phyloP scores from a whole-genome alignment of 257 asterid genomes.

The Forsythia viridissima region DNA sequence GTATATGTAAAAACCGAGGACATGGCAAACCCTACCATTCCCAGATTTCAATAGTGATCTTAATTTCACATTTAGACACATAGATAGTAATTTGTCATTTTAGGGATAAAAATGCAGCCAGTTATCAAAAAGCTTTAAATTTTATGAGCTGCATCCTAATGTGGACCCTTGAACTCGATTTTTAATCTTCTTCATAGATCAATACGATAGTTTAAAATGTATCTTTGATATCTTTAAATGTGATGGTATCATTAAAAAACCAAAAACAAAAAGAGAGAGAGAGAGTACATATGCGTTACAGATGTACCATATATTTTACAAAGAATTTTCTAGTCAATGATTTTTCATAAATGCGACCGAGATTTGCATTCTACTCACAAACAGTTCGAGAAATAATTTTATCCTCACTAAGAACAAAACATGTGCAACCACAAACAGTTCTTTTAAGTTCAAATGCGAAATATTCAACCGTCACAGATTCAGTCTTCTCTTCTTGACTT shows the following conservation, averaged over 20 bases:
- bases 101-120: neutral
- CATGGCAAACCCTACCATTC: neutral
- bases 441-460: neutral
- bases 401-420: neutral
- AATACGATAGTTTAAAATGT: too few relatives aligned
- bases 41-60: neutral
- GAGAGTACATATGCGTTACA: neutral
- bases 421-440: neutral
- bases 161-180: neutral
- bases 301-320: neutral
- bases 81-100: neutral
- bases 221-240: neutral
- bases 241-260: neutral
- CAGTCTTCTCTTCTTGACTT: neutral
- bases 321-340: neutral
- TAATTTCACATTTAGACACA: too few relatives aligned
- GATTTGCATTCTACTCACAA: neutral
- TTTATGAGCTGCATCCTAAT: neutral
- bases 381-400: neutral
- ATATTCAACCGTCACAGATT: neutral
- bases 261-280: too few relatives aligned
- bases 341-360: neutral
- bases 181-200: neutral
- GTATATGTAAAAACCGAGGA: neutral
- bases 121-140: neutral